Base-by-base conservation (phyloP, 257 asterid species). In the Solanum dulcamara region DNA sequence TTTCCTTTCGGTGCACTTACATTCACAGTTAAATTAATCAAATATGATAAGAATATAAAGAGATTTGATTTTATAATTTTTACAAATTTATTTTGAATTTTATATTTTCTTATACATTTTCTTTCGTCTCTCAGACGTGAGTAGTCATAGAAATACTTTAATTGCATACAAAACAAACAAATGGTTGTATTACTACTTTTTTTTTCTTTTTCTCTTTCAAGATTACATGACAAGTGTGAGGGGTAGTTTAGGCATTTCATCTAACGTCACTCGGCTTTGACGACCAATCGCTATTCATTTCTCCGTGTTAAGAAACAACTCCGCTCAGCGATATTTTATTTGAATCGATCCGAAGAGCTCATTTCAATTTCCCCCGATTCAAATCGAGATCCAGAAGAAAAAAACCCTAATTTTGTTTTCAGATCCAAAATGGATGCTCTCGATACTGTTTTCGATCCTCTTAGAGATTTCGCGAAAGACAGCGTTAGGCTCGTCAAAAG, bases 401-500 rank as follows among this genome's bases (percentile, higher is more conserved):
- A 28, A 62, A 77, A 28, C 40, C 62, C 83, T 77, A 28, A 77
- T 77, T 24, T 44, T 11, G 32, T n/a, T 14, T 42, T 75, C 62
- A 26, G 42, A 77, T 46, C 60, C 26, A 28, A 48, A 44, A 88
- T 88, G 91, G 91, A 86, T 80, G 84, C 91, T n/a, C 80, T 88
- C 81, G 88, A 86, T 85, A 64, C 87, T 10, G 88, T 88, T 59
- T 81, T 86, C 44, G 91, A 88, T 88, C 91, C 91, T 7, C 68
- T 88, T 35, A 88, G 91, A 66, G 88, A 85, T 6, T 88, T 88
- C 84, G 87, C 89, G 7, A 88, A 88, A 85, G 89, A 88, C 80
- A 88, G 89, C 77, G 85, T 85, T 15, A 88, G 89, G 67, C 91
- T 88, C 15, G 91, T 86, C 82, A 86, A 86, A 81, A 85, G 91